Evolutionary conservation across 2,329 filamentous ascomycete species (phyloP).

Genomic region (Cladosporium cucumerinum): DNA sequence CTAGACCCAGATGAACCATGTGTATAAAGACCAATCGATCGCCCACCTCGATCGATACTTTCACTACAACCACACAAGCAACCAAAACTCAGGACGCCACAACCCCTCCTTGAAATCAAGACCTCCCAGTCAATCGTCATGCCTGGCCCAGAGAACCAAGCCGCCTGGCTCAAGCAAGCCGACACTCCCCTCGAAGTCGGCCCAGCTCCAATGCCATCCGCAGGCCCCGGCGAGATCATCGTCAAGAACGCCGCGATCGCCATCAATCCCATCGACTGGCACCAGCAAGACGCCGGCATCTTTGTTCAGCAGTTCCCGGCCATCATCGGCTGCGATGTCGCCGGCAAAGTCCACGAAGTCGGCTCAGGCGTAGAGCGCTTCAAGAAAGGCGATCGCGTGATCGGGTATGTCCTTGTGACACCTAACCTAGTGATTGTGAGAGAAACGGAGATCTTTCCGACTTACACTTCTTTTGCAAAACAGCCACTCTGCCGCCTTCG

Average conservation of each 20-base stretch:
- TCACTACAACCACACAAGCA: not conserved
- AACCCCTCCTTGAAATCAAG: not conserved
- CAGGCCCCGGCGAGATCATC: constrained; percentile 26
- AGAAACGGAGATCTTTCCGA: too few species aligned
- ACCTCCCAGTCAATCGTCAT: not conserved
- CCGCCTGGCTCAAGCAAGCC: not conserved
- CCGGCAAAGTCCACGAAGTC: constrained; percentile 30
- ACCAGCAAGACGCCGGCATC: not conserved
- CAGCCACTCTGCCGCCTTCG: constrained; percentile 7
- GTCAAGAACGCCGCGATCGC: constrained; percentile 29
- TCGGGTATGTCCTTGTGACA: constrained; percentile 16
- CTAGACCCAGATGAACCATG: not conserved
- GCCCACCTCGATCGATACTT: not conserved
- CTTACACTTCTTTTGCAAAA: not conserved
- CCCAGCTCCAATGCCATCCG: constrained; percentile 21
- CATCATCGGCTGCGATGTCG: constrained; percentile 30
- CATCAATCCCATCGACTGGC: constrained; percentile 29
- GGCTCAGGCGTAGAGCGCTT: constrained; percentile 26
- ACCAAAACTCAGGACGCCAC: not conserved
- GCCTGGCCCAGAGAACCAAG: not conserved
- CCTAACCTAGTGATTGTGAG: too few species aligned
- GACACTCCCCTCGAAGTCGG: not conserved
- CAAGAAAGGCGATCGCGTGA: constrained; percentile 27
- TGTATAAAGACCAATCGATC: not conserved
- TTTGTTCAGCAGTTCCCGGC: constrained; percentile 15